Conservation (phyloP, 257 asterid species). For the Jacaranda mimosifolia region DNA sequence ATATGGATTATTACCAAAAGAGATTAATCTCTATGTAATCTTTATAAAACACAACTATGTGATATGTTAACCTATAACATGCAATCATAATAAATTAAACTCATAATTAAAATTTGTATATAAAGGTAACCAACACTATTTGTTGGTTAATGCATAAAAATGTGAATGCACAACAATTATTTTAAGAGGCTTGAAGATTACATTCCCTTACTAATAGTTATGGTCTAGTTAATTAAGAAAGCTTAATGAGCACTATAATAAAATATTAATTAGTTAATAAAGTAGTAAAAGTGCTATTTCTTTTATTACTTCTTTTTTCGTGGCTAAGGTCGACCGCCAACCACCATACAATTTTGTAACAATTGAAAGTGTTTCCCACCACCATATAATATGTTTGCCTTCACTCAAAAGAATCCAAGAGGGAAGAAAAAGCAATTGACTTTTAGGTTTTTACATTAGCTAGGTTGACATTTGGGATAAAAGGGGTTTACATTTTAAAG, state of each 20-base stretch:
- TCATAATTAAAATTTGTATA: too few relatives aligned
- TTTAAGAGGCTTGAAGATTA: slow-evolving; percentile 43
- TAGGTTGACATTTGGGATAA: slow-evolving; percentile 67
- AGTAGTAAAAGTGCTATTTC: neutral
- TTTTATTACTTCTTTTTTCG: neutral
- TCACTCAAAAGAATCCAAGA: slow-evolving; percentile 60
- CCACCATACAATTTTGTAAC: slow-evolving; percentile 53
- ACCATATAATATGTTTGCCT: slow-evolving; percentile 38
- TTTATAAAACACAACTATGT: too few relatives aligned
- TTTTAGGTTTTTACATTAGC: slow-evolving; percentile 41
- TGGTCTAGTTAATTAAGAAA: slow-evolving; percentile 17
- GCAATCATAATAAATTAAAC: neutral
- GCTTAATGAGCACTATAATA: slow-evolving; percentile 43
- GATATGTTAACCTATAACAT: too few relatives aligned
- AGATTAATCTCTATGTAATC: too few relatives aligned
- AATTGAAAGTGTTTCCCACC: slow-evolving; percentile 65
- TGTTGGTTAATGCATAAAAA: neutral
- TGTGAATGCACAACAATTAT: neutral
- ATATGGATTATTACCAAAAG: too few relatives aligned
- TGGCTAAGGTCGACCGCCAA: slow-evolving; percentile 45
- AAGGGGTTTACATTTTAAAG: slow-evolving; percentile 50
- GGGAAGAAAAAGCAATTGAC: slow-evolving; percentile 53
- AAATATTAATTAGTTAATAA: slow-evolving; percentile 19
- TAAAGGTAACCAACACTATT: too few relatives aligned
- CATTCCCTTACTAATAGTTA: slow-evolving; percentile 33